A percentile compares a stretch with the other conserved stretches of the same genome.
phyloP scores from a whole-genome alignment of 2,329 filamentous ascomycete species.

The Sporothrix pseudoabietina region DNA sequence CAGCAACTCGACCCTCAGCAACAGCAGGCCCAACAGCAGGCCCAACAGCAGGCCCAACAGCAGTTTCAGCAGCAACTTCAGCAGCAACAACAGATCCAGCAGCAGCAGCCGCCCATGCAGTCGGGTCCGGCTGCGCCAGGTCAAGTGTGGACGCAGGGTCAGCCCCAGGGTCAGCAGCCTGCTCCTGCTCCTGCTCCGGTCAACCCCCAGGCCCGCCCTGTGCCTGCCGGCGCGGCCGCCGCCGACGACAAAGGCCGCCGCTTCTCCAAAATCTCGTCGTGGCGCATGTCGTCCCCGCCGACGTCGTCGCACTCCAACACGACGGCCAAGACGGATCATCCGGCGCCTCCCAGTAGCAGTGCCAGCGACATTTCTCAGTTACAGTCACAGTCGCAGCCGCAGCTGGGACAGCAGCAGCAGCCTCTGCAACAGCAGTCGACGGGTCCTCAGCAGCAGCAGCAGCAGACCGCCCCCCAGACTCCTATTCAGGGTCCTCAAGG shows the following conservation, averaged over 20 bases:
- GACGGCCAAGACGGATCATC: background rate
- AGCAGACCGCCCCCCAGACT: background rate
- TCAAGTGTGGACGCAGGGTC: background rate
- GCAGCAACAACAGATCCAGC: too few relatives aligned
- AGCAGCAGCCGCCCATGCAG: too few relatives aligned
- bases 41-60: background rate
- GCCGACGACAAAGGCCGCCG: constrained; percentile 30
- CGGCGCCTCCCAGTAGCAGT: background rate
- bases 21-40: constrained; percentile 3
- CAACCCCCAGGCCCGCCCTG: background rate
- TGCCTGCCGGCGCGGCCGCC: background rate
- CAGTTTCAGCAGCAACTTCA: background rate
- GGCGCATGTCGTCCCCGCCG: constrained; percentile 33
- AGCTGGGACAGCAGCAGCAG: background rate
- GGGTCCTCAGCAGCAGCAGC: background rate
- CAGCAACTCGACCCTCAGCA: background rate
- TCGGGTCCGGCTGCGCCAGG: too few relatives aligned
- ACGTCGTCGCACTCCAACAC: constrained; percentile 29
- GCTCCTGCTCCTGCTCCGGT: background rate
- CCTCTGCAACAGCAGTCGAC: background rate
- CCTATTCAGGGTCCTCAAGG: too few relatives aligned
- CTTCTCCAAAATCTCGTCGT: constrained; percentile 30
- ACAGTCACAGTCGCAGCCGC: constrained; percentile 9
- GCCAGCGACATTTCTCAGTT: background rate
- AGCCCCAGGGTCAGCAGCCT: background rate